Conservation (phyloP, 345 rosid species). For the Populus euphratica region DNA sequence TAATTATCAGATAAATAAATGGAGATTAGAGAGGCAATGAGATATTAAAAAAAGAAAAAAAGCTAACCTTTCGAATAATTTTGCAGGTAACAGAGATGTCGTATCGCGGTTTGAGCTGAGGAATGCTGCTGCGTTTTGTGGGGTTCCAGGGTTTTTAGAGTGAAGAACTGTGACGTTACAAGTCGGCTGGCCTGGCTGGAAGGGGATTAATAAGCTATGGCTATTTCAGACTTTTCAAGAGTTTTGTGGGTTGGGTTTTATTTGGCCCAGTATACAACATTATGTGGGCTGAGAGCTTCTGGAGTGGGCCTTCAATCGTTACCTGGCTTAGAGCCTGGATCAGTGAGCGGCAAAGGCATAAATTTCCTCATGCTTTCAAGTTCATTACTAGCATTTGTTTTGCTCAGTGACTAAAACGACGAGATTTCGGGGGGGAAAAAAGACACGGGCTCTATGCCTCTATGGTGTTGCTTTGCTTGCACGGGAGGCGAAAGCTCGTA, state of each 20-base stretch:
- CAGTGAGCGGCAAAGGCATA: neutral
- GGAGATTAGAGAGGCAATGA: too few relatives aligned
- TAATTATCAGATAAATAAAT: too few relatives aligned
- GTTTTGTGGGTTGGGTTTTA: too few relatives aligned
- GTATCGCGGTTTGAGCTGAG: neutral
- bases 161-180: neutral
- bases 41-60: too few relatives aligned
- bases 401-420: neutral
- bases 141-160: neutral
- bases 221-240: neutral
- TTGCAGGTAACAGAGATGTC: neutral
- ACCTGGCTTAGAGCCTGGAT: neutral
- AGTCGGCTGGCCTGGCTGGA: neutral
- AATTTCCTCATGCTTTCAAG: too few relatives aligned
- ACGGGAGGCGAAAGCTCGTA: neutral
- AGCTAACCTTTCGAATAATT: neutral
- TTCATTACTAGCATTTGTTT: too few relatives aligned
- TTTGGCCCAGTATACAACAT: neutral
- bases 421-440: too few relatives aligned
- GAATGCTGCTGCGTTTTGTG: neutral
- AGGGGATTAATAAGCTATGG: neutral
- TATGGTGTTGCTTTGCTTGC: neutral
- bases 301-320: neutral
- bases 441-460: neutral
- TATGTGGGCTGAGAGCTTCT: neutral